These are phyloP conservation scores for Oemleria cerasiformis DNA, from an alignment of 306 rosid species.

Conservation along the genomic window DNA sequence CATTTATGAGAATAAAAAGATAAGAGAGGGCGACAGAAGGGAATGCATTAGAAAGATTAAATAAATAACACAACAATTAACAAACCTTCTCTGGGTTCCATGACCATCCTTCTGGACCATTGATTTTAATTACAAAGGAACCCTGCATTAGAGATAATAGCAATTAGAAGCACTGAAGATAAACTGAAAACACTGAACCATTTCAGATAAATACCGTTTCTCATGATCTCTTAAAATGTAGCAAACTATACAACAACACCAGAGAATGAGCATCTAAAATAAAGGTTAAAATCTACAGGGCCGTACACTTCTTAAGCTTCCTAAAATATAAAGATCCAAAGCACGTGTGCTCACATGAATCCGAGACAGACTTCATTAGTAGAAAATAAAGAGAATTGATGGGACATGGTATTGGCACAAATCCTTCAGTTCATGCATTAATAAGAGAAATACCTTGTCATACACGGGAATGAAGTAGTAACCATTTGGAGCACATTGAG, in stretches of 20 bases:
- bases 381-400: no score
- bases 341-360: no score
- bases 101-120: constrained; percentile 96
- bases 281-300: background rate
- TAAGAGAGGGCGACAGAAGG: background rate
- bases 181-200: background rate
- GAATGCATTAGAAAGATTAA: background rate
- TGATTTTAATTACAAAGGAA: constrained; percentile 72
- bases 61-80: constrained; percentile 2
- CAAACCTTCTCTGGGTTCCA: constrained; percentile 88
- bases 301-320: background rate
- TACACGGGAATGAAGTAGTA: constrained; percentile 98
- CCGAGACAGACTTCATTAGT: no score
- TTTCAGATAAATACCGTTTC: background rate
- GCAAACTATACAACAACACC: background rate
- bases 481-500: constrained; percentile 99
- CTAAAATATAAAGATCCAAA: background rate
- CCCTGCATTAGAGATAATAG: constrained; percentile 54
- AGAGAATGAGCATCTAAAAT: background rate
- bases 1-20: background rate
- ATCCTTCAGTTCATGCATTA: background rate
- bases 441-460: constrained; percentile 62
- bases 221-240: background rate
- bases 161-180: constrained; percentile 32
- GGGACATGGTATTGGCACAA: background rate